Evolutionary conservation across 768 basidiomycete genomes (phyloP).

Genomic region (Tricholoma bakamatsutake): DNA sequence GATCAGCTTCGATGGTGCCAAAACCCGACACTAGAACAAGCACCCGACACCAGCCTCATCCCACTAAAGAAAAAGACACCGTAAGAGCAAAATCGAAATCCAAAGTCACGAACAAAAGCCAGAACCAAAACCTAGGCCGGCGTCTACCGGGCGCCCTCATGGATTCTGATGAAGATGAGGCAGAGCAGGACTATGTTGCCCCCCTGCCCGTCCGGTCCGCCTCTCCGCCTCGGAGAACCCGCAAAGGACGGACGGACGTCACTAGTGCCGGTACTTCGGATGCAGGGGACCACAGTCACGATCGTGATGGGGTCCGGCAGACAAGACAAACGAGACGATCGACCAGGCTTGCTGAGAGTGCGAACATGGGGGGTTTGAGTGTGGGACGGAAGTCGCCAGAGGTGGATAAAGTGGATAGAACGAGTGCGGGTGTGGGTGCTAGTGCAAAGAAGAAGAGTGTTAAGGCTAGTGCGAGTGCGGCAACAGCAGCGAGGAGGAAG

Average conservation of each 20-base stretch:
- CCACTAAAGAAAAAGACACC: not conserved
- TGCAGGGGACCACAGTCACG: not conserved
- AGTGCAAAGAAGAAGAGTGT: slow-evolving; percentile 3
- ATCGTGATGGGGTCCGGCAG: not conserved
- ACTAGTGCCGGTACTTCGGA: not conserved
- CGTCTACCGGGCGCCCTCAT: slow-evolving; percentile 40
- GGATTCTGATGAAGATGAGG: slow-evolving; percentile 30
- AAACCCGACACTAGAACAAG: not conserved
- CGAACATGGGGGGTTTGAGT: not conserved
- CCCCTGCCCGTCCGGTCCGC: slow-evolving; percentile 32
- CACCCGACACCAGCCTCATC: not conserved
- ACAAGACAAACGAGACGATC: not conserved
- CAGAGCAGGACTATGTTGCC: slow-evolving; percentile 17
- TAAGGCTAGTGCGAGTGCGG: not conserved
- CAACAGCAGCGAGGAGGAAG: slow-evolving; percentile 14
- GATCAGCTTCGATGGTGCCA: not conserved
- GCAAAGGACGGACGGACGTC: slow-evolving; percentile 23
- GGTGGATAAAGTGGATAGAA: not conserved
- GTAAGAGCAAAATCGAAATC: not conserved
- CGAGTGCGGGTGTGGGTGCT: not conserved
- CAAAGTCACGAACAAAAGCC: not conserved
- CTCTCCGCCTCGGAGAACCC: slow-evolving; percentile 16
- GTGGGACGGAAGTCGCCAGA: not conserved
- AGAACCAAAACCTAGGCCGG: slow-evolving; percentile 16
- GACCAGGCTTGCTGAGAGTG: not conserved